Base-by-base conservation (phyloP, 164 flowering plant species). In the Houttuynia cordata region DNA sequence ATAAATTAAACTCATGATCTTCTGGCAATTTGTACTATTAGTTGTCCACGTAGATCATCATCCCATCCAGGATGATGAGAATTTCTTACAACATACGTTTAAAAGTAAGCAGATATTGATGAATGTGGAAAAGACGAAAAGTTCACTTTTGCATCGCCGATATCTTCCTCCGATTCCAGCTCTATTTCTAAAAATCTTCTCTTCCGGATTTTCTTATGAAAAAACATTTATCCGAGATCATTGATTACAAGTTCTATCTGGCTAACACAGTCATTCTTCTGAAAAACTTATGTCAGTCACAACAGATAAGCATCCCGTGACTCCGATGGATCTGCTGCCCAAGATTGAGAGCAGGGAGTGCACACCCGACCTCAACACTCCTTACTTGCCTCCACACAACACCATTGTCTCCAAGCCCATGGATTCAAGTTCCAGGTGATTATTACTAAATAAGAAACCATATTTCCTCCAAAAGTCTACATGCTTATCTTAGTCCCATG, bases 251-350 rank as follows among this genome's bases (percentile, higher is more conserved):
- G 53, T 52, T 52, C 7, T 52, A 3, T 3, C 24, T 34, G n/a
- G n/a, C n/a, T n/a, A n/a, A n/a, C n/a, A n/a, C n/a, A n/a, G n/a
- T n/a, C n/a, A n/a, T n/a, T n/a, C 12, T 1, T 58, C 10, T n/a
- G 24, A 15, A 25, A 7, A 18, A 12, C 9, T n/a, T n/a, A n/a
- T 25, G n/a, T 5, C 34, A 4, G 51, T 3, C 13, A 0, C 22
- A 19, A 40, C 64, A 2, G 78, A 64, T 45, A 19, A 58, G 19
- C 50, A 12, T 41, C 65, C 53, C 10, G n/a, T 53, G 22, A 12
- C 69, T 8, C 67, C 76, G 0, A 78, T 76, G 81, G 75, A 77
- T 65, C 66, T 79, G n/a, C 71, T 82, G 51, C 79, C 81, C 25
- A 56, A 50, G 30, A 62, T 41, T 8, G 57, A 77, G 73, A 40